These are phyloP conservation scores for Guillardia theta DNA, from an alignment of 78 protist genomes.

Conservation along the genomic window DNA sequence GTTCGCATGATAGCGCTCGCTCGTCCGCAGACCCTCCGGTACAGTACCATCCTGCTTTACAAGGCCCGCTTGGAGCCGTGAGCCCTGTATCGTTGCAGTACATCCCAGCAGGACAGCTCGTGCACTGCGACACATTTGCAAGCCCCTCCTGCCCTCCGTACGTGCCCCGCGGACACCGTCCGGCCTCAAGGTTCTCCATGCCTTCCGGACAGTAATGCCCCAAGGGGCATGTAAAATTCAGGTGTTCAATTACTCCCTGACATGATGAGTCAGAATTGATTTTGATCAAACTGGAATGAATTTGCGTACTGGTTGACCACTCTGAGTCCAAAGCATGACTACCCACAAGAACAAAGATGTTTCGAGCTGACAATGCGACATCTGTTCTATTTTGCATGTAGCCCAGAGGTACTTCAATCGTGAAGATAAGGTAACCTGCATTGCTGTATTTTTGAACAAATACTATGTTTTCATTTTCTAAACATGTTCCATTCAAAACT, in stretches of 20 bases:
- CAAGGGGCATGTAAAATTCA: constrained; percentile 47
- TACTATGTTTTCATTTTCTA: too few relatives aligned
- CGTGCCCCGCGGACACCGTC: constrained; percentile 34
- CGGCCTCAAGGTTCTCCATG: background rate
- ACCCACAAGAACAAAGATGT: too few relatives aligned
- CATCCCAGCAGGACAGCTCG: constrained; percentile 59
- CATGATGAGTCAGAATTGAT: too few relatives aligned
- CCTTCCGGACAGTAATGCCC: constrained; percentile 47
- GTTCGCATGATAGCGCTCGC: background rate
- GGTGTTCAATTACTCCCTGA: background rate
- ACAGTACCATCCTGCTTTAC: background rate
- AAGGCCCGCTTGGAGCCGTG: background rate
- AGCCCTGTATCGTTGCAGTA: constrained; percentile 37
- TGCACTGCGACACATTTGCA: background rate
- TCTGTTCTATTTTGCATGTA: too few relatives aligned
- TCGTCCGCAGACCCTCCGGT: constrained; percentile 20
- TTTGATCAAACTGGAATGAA: too few relatives aligned
- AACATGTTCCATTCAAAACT: too few relatives aligned
- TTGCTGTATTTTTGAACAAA: too few relatives aligned
- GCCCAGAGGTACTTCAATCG: too few relatives aligned
- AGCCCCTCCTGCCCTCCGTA: background rate
- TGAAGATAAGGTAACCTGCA: too few relatives aligned
- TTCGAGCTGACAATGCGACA: too few relatives aligned
- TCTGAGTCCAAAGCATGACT: too few relatives aligned
- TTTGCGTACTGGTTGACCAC: too few relatives aligned